A percentile compares a stretch with the other conserved stretches of the same genome.
phyloP scores from a whole-genome alignment of 768 basidiomycete genomes.

The Xerocomellus amylosporus region DNA sequence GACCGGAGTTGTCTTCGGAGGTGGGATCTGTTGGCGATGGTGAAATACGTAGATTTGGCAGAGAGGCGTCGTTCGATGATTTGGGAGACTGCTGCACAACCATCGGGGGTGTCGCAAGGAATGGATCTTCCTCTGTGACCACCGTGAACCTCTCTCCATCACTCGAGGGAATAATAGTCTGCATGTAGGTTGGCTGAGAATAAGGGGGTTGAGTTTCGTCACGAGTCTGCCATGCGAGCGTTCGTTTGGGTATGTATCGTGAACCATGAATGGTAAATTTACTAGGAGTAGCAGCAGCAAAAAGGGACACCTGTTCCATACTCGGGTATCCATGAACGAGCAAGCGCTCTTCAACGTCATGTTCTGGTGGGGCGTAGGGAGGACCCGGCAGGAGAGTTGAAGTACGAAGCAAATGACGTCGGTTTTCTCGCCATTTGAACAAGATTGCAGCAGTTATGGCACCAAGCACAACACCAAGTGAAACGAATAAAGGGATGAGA shows the following conservation, averaged over 20 bases:
- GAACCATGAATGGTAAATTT: conserved; percentile 31
- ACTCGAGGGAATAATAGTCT: conserved; percentile 19
- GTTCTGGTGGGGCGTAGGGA: conserved; percentile 24
- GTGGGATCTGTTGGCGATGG: background rate
- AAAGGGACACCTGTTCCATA: conserved; percentile 29
- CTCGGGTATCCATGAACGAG: conserved; percentile 18
- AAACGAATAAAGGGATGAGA: conserved; percentile 27
- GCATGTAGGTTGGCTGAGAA: conserved; percentile 1
- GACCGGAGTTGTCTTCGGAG: background rate
- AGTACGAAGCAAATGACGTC: conserved; percentile 4
- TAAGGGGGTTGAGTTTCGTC: background rate
- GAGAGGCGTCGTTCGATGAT: background rate
- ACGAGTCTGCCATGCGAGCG: conserved; percentile 7
- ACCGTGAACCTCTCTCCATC: conserved; percentile 28
- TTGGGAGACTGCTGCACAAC: background rate
- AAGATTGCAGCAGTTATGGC: conserved; percentile 7
- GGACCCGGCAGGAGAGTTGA: conserved; percentile 26
- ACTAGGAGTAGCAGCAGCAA: conserved; percentile 26
- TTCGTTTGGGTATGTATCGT: conserved; percentile 19
- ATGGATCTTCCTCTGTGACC: conserved; percentile 23
- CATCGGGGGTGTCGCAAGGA: conserved; percentile 5
- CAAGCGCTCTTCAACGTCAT: conserved; percentile 14
- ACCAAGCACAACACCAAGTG: conserved; percentile 27
- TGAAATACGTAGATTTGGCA: conserved; percentile 6
- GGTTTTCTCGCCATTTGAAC: conserved; percentile 11